Conservation (phyloP, 108 stramenopile genomes). For the Bacterosira constricta region DNA sequence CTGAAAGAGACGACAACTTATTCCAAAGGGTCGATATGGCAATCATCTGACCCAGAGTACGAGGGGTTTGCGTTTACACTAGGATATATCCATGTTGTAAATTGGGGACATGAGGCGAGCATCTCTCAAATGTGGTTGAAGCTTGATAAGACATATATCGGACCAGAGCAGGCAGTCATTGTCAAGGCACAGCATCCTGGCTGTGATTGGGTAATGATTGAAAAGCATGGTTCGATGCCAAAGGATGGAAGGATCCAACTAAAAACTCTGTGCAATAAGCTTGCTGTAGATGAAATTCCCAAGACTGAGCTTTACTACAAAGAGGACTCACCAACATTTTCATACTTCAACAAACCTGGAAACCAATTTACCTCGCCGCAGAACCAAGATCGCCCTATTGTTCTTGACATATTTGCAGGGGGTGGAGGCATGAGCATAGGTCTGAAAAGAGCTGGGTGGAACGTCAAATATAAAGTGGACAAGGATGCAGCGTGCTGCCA, state of each 20-base stretch:
- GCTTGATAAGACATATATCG: neutral
- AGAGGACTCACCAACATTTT: neutral
- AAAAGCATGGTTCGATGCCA: neutral
- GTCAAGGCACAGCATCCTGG: neutral
- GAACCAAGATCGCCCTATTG: neutral
- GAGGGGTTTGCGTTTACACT: neutral
- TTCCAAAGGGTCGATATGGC: neutral
- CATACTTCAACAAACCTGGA: neutral
- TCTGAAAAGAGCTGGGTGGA: slow-evolving; percentile 14
- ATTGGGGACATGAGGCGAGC: neutral
- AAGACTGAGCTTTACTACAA: neutral
- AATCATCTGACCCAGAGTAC: neutral
- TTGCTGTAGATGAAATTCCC: neutral
- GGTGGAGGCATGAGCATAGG: slow-evolving; percentile 32
- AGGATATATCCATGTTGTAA: neutral
- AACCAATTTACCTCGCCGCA: neutral
- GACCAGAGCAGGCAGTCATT: neutral
- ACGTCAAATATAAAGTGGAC: slow-evolving; percentile 39
- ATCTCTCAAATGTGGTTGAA: neutral
- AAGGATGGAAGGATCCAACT: neutral
- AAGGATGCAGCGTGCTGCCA: slow-evolving; percentile 9
- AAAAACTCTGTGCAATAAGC: neutral
- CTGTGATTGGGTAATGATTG: neutral
- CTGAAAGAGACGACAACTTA: neutral
- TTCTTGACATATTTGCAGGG: slow-evolving; percentile 41